These are phyloP conservation scores for Fistulinella cinereoalba DNA, from an alignment of 1,284 basidiomycete species.

Conservation along the genomic window DNA sequence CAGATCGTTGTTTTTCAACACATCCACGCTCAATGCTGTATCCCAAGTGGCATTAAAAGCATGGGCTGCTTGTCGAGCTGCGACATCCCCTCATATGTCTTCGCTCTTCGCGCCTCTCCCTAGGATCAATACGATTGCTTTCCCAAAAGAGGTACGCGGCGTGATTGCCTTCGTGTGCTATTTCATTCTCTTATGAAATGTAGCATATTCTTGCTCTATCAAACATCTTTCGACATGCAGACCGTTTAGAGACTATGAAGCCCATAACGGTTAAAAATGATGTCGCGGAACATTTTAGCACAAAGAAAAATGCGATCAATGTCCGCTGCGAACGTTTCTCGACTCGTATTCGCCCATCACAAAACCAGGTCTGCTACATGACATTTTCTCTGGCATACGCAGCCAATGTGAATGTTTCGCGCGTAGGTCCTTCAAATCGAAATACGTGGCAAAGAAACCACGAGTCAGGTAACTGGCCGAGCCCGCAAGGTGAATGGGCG, in stretches of 20 bases:
- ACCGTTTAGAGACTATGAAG: conserved; percentile 38
- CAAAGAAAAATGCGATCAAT: conserved; percentile 28
- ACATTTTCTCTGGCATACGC: too few species aligned
- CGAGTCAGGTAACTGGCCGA: conserved; percentile 15
- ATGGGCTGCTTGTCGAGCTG: conserved; percentile 42
- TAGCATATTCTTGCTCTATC: conserved; percentile 40
- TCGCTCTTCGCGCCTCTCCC: conserved; percentile 12
- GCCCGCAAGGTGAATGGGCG: conserved; percentile 18
- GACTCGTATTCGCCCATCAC: conserved; percentile 35
- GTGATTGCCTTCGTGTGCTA: not conserved
- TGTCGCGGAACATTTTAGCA: conserved; percentile 28
- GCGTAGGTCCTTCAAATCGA: conserved; percentile 15
- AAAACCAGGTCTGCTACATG: conserved; percentile 35
- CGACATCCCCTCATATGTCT: conserved; percentile 22
- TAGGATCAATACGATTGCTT: conserved; percentile 20
- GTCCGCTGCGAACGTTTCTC: conserved; percentile 43
- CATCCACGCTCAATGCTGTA: conserved; percentile 13
- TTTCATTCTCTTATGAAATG: conserved; percentile 11
- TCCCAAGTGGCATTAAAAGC: conserved; percentile 39
- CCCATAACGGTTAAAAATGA: conserved; percentile 44
- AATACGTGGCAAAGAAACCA: conserved; percentile 2
- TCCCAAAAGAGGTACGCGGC: conserved; percentile 17
- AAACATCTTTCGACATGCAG: conserved; percentile 40
- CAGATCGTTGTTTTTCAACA: conserved; percentile 39
- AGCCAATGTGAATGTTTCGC: too few species aligned